Evolutionary conservation across 495 filamentous ascomycete genomes (phyloP).

Genomic region (Beverwykella pulmonaria): DNA sequence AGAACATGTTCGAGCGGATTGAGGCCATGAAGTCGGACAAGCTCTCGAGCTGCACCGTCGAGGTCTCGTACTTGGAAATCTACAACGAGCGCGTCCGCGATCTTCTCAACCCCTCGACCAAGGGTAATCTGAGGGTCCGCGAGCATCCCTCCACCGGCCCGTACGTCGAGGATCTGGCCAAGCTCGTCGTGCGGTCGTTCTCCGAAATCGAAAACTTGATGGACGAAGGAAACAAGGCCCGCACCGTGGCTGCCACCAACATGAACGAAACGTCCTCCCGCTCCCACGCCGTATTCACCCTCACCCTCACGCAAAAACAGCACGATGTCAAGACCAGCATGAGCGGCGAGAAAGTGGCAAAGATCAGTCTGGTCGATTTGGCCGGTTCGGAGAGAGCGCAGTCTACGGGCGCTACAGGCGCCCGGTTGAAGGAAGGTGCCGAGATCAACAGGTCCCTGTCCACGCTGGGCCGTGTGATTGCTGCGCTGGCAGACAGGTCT

Average conservation of each 20-base stretch:
- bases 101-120: constrained; percentile 92
- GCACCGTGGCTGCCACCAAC: constrained; percentile 98
- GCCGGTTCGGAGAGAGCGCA: constrained; percentile 96
- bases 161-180: constrained; percentile 97
- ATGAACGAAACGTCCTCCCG: constrained; percentile 99
- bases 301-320: constrained; percentile 92
- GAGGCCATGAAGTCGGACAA: constrained; percentile 66
- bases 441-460: constrained; percentile 98
- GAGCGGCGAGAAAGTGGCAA: constrained; percentile 95
- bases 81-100: constrained; percentile 99
- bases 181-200: constrained; percentile 95
- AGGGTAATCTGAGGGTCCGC: constrained; percentile 93
- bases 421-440: constrained; percentile 94
- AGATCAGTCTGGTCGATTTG: constrained; percentile 96
- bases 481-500: constrained; percentile 88
- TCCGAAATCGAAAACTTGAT: constrained; percentile 95
- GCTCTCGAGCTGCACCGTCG: constrained; percentile 83
- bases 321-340: constrained; percentile 92
- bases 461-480: constrained; percentile 96
- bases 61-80: constrained; percentile 98
- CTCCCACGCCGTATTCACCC: constrained; percentile 96
- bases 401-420: constrained; percentile 93
- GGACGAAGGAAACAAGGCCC: constrained; percentile 98
- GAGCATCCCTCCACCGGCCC: constrained; percentile 97
- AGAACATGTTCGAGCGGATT: constrained; percentile 94